These are phyloP conservation scores for Cercospora zeina DNA, from an alignment of 2,329 filamentous ascomycete genomes.

Conservation along the genomic window DNA sequence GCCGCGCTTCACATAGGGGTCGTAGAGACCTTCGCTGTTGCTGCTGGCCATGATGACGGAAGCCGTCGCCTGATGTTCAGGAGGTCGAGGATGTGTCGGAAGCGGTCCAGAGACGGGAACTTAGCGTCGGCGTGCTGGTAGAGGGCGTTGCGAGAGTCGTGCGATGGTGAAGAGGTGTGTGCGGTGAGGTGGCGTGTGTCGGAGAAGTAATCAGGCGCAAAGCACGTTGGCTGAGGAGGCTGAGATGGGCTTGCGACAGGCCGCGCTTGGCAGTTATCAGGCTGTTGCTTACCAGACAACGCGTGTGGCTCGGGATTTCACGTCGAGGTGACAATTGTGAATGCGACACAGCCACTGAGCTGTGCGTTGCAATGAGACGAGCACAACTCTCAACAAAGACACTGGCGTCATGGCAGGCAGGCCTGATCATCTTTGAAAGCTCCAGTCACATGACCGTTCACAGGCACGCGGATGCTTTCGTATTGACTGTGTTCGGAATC, in stretches of 20 bases:
- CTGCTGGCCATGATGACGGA: slow-evolving; percentile 27
- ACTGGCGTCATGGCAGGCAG: not conserved
- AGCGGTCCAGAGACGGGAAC: not conserved
- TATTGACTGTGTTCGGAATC: not conserved
- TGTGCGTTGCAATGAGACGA: not conserved
- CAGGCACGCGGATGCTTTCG: not conserved
- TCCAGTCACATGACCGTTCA: not conserved
- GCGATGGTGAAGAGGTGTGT: slow-evolving; percentile 9
- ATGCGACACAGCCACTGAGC: slow-evolving; percentile 1
- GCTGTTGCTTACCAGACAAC: slow-evolving; percentile 2
- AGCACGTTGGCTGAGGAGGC: slow-evolving; percentile 7
- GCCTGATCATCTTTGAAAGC: not conserved
- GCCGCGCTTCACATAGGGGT: slow-evolving; percentile 34
- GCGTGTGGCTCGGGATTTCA: slow-evolving; percentile 3
- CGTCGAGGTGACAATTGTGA: slow-evolving; percentile 4
- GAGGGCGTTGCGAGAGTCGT: slow-evolving; percentile 10
- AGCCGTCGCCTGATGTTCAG: slow-evolving; percentile 17
- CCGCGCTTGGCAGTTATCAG: not conserved
- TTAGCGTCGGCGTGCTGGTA: slow-evolving; percentile 5
- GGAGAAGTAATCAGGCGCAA: slow-evolving; percentile 5
- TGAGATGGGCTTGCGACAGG: slow-evolving; percentile 12
- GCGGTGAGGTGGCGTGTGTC: slow-evolving; percentile 4
- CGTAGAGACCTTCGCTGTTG: slow-evolving; percentile 31
- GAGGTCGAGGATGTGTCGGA: slow-evolving; percentile 19
- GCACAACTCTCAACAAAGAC: not conserved